Evolutionary conservation across 179 eudicot species (phyloP), one percentile per base, ranked within the genome.

Genomic region (Silene vulgaris): DNA sequence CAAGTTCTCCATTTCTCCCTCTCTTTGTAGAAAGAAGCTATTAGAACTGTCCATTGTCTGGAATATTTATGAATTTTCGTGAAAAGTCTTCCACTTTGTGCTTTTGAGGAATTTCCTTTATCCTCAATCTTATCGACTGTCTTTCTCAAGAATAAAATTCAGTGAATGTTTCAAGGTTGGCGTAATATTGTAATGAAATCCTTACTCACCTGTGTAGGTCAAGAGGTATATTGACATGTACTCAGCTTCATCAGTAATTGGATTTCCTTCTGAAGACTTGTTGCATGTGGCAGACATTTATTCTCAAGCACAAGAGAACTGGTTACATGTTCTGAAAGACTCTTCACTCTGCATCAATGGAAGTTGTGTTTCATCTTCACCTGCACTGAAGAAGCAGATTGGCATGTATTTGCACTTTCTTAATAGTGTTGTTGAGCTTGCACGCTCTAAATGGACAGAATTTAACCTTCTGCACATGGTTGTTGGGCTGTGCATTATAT

Each of bases 391-490:
- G 86, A 82, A 75, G 77, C 97, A 89, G 83, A 78, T 88, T 81
- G 88, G 79, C 75, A 81, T 90, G 56, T 93, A 90, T 85, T 81
- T 82, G 19, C 83, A 78, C 30, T 95, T 89, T 77, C 85, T 95
- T 84, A 87, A 86, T 72, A 80, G 86, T 78, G 93, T 92, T 78
- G 86, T 96, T 72, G 93, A 82, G 63, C 92, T 95, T 80, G 95
- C 99, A 66, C 97, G 97, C 72, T 90, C 97, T 40, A 95, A 88
- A 81, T 95, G 97, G 97, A 95, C 99, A 8, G 97, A 90, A 81
- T 95, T 92, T 79, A 80, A 92, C 82, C 84, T 90, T 67, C 84
- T 75, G 82, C 80, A 88, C 74, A 95, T 95, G 97, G 82, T 82
- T 79, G 74, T 83, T 78, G 99, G 99, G 37, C 78, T 92, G 30